Evolutionary conservation across 768 basidiomycete species (phyloP), one percentile per base, ranked within the genome.

Genomic region (Cyathus striatus): DNA sequence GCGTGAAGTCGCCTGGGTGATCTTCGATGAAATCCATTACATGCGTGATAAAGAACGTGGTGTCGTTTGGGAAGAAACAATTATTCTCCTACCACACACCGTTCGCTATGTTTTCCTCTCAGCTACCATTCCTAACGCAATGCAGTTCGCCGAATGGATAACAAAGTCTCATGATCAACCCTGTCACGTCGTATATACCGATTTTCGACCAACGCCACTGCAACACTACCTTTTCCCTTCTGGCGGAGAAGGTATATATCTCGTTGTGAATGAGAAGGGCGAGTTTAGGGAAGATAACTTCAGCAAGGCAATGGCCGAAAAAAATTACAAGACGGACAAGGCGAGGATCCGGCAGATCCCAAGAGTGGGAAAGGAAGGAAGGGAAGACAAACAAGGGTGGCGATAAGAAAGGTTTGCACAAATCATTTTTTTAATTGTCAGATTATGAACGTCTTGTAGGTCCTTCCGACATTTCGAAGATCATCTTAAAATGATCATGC

Each of bases 101-200:
- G 95, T 98, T 48, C 92, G 88, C 65, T 95, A 96, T 60, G 95
- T 99, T 45, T 99, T 99, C 68, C 81, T 99, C 24, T 99, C 96
- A 17, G 94, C 96, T 48, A 99, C 96, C 13, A 98, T 99, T 41
- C 96, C 96, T 35, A 98, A 99, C 65, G 93, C 95, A 9, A 94
- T 96, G 90, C 91, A 99, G 58, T 99, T 99, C 53, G 92, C 95
- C 21, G 90, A 97, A 64, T 99, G 96, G 96, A 92, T 99, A 58
- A 91, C 87, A 71, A 89, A 91, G 59, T 90, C 87, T 1, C 96
- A 98, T 56, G 86, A 94, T 47, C 96, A 98, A 54, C 95, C 96
- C 1, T 98, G 95, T 62, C 96, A 99, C 58, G 91, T 99, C 59
- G 94, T 99, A 32, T 99, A 98, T 62, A 99, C 96, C 46, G 93